phyloP scores from a whole-genome alignment of 305 asterid species.

The Striga hermonthica region DNA sequence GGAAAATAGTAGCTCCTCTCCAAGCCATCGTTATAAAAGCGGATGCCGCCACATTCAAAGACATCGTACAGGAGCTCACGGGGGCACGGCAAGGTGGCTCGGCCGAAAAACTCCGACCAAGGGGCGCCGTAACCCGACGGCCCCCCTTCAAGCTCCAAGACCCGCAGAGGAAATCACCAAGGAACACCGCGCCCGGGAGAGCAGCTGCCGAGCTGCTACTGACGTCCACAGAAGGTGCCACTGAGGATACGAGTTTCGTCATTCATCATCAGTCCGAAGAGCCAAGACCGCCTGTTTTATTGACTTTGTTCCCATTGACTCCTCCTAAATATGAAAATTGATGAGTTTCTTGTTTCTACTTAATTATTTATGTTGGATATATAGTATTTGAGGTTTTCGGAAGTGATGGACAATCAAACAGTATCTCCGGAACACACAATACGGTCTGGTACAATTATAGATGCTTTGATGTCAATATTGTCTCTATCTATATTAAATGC shows the following conservation, averaged over 20 bases:
- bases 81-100: conserved; percentile 24
- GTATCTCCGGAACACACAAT: no score
- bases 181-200: no score
- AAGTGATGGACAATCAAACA: no score
- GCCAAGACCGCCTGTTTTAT: conserved; percentile 35
- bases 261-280: conserved; percentile 33
- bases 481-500: no score
- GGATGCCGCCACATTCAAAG: conserved; percentile 34
- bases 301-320: conserved; percentile 41
- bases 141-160: conserved; percentile 36
- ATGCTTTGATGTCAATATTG: no score
- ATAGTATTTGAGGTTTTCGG: no score
- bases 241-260: conserved; percentile 32
- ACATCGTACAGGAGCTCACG: conserved; percentile 37
- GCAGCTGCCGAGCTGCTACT: no score
- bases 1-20: no score
- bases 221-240: conserved; percentile 35
- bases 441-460: no score
- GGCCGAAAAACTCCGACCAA: conserved; percentile 27
- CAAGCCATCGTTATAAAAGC: conserved; percentile 28
- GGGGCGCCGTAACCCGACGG: conserved; percentile 9
- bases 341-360: no score
- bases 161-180: conserved; percentile 34
- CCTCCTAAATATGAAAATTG: conserved; percentile 6
- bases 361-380: no score